Evolutionary conservation across 2,329 filamentous ascomycete genomes (phyloP).

Genomic region (Calonectria pteridis): DNA sequence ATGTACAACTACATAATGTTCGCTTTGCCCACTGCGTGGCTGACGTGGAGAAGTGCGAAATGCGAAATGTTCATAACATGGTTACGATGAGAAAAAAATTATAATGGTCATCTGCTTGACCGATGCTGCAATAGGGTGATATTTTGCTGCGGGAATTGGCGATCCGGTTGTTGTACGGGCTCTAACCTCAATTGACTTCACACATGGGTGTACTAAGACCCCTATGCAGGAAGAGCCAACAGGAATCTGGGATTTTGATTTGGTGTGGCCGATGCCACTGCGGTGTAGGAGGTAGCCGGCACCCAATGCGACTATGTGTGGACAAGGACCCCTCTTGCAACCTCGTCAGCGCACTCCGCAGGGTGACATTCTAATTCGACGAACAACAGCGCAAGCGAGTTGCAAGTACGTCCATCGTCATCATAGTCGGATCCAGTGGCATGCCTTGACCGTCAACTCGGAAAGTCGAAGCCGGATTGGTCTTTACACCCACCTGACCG

Average conservation of each 20-base stretch:
- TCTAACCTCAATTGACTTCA: background rate
- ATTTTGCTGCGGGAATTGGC: conserved; percentile 1
- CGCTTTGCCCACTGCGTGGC: background rate
- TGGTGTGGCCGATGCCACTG: background rate
- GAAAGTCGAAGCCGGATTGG: conserved; percentile 28
- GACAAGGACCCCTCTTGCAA: background rate
- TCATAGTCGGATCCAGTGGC: conserved; percentile 6
- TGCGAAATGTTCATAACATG: background rate
- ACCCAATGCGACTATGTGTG: conserved; percentile 1
- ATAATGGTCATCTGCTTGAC: background rate
- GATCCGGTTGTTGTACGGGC: background rate
- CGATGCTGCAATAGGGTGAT: background rate
- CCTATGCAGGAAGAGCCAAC: background rate
- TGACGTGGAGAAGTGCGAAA: background rate
- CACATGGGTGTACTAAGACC: conserved; percentile 1
- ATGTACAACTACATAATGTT: background rate
- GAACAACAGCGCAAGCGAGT: conserved; percentile 30
- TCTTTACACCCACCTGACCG: conserved; percentile 20
- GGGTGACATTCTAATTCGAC: conserved; percentile 30
- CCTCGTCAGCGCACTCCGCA: conserved; percentile 5
- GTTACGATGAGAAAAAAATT: background rate
- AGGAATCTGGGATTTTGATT: background rate
- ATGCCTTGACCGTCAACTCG: conserved; percentile 23
- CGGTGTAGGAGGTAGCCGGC: background rate
- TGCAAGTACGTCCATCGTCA: conserved; percentile 14